These are phyloP conservation scores for Spizellomyces punctatus DNA, from an alignment of 192 early-diverging fungal species.

Conservation along the genomic window DNA sequence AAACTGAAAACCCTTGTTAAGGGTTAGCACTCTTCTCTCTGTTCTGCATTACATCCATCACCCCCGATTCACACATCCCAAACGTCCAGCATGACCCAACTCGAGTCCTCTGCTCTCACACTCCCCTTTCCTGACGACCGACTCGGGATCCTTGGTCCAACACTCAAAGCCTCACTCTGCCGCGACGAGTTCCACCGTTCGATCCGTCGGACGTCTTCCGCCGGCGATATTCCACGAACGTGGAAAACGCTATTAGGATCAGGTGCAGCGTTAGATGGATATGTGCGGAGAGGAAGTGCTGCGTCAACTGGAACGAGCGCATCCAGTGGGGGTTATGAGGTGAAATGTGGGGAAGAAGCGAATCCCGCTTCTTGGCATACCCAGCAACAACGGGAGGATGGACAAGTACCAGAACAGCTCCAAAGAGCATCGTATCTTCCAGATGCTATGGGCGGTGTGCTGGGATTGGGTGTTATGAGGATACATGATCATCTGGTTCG, in stretches of 20 bases:
- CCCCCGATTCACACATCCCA: too few species aligned
- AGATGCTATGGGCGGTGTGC: too few species aligned
- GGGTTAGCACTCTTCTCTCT: too few species aligned
- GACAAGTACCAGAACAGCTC: too few species aligned
- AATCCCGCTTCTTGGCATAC: too few species aligned
- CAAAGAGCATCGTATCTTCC: too few species aligned
- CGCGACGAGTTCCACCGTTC: neutral
- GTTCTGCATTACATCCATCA: too few species aligned
- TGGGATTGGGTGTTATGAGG: too few species aligned
- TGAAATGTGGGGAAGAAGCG: constrained; percentile 2
- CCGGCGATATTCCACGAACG: constrained; percentile 25
- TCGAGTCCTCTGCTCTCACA: neutral
- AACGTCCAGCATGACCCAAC: neutral
- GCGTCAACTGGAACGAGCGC: constrained; percentile 13
- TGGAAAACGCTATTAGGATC: constrained; percentile 12
- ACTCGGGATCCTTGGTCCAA: neutral
- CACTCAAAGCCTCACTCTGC: constrained; percentile 1
- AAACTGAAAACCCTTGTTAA: too few species aligned
- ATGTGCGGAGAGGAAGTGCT: neutral
- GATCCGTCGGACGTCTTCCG: constrained; percentile 24
- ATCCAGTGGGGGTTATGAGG: neutral
- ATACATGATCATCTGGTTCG: too few species aligned
- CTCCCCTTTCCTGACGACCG: neutral
- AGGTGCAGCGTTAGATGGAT: neutral
- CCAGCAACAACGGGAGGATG: too few species aligned